phyloP scores from a whole-genome alignment of 345 rosid genomes.

The Aquilaria sinensis region DNA sequence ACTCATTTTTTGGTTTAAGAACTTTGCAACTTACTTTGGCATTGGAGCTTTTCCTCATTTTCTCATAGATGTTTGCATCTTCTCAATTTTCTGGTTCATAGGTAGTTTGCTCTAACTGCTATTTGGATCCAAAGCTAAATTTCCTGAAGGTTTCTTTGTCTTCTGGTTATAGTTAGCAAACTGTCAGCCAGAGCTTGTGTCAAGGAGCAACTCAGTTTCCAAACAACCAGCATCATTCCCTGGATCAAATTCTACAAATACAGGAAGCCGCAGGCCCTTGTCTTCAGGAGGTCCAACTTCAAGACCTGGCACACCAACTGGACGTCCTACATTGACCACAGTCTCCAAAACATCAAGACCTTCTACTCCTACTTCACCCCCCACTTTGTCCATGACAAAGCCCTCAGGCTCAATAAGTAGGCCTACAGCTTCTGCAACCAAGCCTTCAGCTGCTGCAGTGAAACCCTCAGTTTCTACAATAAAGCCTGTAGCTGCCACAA shows the following conservation, averaged over 20 bases:
- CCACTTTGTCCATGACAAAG: constrained; percentile 55
- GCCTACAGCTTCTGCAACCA: constrained; percentile 30
- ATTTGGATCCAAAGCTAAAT: constrained; percentile 13
- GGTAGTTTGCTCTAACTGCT: constrained; percentile 1
- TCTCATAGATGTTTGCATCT: too few species aligned
- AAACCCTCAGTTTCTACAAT: constrained; percentile 38
- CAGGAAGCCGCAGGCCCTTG: constrained; percentile 73
- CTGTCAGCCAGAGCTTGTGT: constrained; percentile 50
- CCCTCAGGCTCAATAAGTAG: constrained; percentile 33
- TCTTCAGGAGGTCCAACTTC: constrained; percentile 97
- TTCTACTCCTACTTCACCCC: constrained; percentile 80
- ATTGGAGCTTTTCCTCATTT: neutral
- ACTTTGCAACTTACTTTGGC: too few species aligned
- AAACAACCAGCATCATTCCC: constrained; percentile 67
- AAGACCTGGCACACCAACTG: constrained; percentile 86
- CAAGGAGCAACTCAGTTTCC: constrained; percentile 54
- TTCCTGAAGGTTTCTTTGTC: constrained; percentile 13
- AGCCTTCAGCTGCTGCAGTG: constrained; percentile 28
- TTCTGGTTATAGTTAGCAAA: constrained; percentile 57
- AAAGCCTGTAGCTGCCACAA: constrained; percentile 30
- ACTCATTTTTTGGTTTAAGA: neutral
- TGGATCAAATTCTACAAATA: constrained; percentile 55
- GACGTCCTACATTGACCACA: constrained; percentile 52
- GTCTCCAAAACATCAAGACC: constrained; percentile 62
- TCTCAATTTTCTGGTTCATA: too few species aligned